Conservation (phyloP, 208 protist genomes). For the Leishmania lainsoni region DNA sequence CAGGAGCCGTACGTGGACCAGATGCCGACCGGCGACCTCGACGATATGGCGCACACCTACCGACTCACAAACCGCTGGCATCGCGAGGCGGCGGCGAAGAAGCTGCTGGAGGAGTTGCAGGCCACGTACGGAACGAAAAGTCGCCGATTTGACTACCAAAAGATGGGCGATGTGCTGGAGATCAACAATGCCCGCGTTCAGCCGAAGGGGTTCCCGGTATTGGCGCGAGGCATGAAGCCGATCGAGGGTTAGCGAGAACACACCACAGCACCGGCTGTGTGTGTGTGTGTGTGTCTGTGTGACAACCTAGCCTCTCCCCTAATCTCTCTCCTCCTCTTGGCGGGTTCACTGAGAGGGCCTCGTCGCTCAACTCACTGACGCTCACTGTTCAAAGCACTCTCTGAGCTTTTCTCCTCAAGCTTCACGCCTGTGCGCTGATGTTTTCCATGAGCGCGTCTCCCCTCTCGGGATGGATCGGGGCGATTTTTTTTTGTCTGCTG, state of each 20-base stretch:
- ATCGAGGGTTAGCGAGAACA: slow-evolving; percentile 16
- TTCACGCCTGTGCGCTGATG: neutral
- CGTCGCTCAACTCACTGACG: neutral
- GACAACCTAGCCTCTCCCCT: neutral
- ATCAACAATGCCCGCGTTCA: slow-evolving; percentile 92
- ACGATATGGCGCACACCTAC: slow-evolving; percentile 82
- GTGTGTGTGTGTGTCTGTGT: neutral
- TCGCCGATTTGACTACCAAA: slow-evolving; percentile 85
- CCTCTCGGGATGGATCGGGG: neutral
- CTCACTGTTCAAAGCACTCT: neutral
- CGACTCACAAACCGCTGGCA: slow-evolving; percentile 89
- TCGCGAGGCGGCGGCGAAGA: slow-evolving; percentile 87
- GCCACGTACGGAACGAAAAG: slow-evolving; percentile 81
- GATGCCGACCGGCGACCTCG: slow-evolving; percentile 78
- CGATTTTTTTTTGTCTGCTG: neutral
- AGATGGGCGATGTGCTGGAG: slow-evolving; percentile 91
- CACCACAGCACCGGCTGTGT: neutral
- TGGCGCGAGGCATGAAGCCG: slow-evolving; percentile 71
- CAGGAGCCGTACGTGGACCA: slow-evolving; percentile 84
- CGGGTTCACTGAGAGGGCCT: neutral
- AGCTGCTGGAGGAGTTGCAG: slow-evolving; percentile 85
- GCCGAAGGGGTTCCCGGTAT: slow-evolving; percentile 85
- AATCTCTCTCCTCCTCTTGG: neutral
- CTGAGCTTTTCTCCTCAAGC: neutral
- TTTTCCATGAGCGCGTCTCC: neutral